Conservation (phyloP, 2,329 filamentous ascomycete genomes). For the Falciphora oryzae region DNA sequence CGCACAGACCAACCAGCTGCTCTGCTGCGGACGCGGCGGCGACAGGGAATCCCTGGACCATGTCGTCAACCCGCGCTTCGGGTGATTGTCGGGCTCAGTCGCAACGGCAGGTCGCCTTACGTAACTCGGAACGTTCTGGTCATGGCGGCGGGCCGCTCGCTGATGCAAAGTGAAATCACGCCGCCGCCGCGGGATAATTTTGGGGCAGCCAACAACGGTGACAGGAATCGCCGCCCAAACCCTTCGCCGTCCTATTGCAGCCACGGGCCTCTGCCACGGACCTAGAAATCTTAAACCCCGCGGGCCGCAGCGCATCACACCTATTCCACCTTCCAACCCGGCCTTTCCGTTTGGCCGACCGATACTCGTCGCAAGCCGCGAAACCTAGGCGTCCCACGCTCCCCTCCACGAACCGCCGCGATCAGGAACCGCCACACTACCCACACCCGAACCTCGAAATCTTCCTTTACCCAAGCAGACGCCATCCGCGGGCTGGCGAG, state of each 20-base stretch:
- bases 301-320: neutral
- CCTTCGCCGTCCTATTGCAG: neutral
- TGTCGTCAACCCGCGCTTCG: neutral
- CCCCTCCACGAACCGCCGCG: neutral
- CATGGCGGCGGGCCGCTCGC: neutral
- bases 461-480: neutral
- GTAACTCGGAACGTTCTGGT: neutral
- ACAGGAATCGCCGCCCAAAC: neutral
- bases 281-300: neutral
- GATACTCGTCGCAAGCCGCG: too few species aligned
- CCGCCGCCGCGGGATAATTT: neutral
- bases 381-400: neutral
- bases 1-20: neutral
- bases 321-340: neutral
- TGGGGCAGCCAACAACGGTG: neutral
- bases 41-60: neutral
- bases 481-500: neutral
- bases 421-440: neutral
- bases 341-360: neutral
- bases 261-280: neutral
- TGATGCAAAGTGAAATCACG: neutral
- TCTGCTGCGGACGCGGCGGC: neutral
- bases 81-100: neutral
- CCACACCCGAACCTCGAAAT: neutral
- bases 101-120: neutral